phyloP scores from a whole-genome alignment of 1,284 basidiomycete species.

The Fomes fomentarius region DNA sequence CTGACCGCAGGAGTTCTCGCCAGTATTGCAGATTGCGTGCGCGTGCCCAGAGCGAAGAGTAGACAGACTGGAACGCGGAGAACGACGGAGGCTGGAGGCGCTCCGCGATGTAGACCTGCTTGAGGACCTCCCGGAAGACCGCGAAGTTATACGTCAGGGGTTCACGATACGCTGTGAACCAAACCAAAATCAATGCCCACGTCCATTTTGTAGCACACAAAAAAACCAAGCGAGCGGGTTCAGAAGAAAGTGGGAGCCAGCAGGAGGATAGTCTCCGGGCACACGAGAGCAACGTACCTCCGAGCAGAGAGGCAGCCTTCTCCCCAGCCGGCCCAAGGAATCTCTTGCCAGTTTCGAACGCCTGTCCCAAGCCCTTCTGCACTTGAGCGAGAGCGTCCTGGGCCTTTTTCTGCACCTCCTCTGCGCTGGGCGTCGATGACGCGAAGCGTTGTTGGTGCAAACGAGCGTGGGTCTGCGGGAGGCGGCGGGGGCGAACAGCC shows the following conservation, averaged over 20 bases:
- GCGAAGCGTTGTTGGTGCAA: conserved; percentile 32
- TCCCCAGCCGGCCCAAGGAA: conserved; percentile 63
- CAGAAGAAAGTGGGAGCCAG: background rate
- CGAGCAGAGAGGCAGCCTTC: conserved; percentile 61
- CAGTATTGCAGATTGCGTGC: conserved; percentile 72
- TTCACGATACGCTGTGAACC: conserved; percentile 73
- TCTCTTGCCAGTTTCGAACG: conserved; percentile 56
- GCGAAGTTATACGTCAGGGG: conserved; percentile 85
- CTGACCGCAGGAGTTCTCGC: conserved; percentile 69
- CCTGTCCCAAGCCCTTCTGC: conserved; percentile 58
- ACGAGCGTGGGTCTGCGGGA: conserved; percentile 24
- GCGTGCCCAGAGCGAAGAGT: conserved; percentile 73
- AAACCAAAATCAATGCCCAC: no score
- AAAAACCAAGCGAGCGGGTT: no score
- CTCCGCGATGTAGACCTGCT: conserved; percentile 92
- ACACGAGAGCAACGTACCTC: conserved; percentile 49
- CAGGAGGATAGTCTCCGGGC: background rate
- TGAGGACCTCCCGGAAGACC: conserved; percentile 82
- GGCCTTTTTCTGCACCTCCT: conserved; percentile 65
- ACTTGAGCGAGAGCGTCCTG: conserved; percentile 63
- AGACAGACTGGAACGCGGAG: conserved; percentile 67
- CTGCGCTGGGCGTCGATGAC: conserved; percentile 33
- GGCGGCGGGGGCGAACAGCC: conserved; percentile 31
- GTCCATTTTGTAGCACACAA: no score
- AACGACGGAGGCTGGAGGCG: conserved; percentile 83